Percentiles rank a stretch among this genome's conserved stretches.
phyloP scores from a whole-genome alignment of 2,329 filamentous ascomycete species.

The Rutstroemia sp. region DNA sequence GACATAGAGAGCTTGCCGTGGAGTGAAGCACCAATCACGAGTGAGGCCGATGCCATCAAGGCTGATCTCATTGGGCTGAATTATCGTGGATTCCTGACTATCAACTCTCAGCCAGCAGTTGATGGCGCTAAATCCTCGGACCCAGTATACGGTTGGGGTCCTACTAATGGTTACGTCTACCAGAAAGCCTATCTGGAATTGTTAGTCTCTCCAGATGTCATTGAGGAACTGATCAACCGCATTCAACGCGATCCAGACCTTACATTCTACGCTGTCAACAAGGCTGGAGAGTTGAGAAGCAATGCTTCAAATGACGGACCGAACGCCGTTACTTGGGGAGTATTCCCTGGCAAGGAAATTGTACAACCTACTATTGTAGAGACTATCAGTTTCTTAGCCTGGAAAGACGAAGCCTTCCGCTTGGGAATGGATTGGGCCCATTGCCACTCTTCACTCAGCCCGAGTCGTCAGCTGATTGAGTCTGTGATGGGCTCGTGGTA shows the following conservation, averaged over 20 bases:
- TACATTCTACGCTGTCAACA: conserved; percentile 91
- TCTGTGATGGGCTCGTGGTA: conserved; percentile 86
- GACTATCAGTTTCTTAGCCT: conserved; percentile 92
- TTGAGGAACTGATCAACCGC: conserved; percentile 67
- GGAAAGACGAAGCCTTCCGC: conserved; percentile 96
- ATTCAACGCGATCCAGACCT: conserved; percentile 74
- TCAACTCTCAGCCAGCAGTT: conserved; percentile 96
- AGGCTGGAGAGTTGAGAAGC: conserved; percentile 70
- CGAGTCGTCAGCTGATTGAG: conserved; percentile 73
- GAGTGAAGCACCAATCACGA: conserved; percentile 83
- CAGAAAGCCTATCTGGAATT: conserved; percentile 97
- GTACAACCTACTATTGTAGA: conserved; percentile 99
- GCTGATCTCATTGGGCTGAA: conserved; percentile 75
- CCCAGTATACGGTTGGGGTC: conserved; percentile 87
- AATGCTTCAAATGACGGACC: conserved; percentile 82
- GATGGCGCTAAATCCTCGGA: conserved; percentile 85
- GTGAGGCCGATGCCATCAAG: conserved; percentile 73
- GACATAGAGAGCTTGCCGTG: conserved; percentile 80
- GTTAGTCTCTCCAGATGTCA: conserved; percentile 72
- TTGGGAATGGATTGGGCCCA: conserved; percentile 90
- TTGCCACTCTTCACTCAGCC: conserved; percentile 71
- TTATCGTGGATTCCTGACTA: conserved; percentile 77
- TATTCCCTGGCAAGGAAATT: conserved; percentile 97
- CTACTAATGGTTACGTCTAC: conserved; percentile 91
- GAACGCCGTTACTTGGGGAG: conserved; percentile 98